Conservation (phyloP, 1,139 yeast species). For the Candida anutae region DNA sequence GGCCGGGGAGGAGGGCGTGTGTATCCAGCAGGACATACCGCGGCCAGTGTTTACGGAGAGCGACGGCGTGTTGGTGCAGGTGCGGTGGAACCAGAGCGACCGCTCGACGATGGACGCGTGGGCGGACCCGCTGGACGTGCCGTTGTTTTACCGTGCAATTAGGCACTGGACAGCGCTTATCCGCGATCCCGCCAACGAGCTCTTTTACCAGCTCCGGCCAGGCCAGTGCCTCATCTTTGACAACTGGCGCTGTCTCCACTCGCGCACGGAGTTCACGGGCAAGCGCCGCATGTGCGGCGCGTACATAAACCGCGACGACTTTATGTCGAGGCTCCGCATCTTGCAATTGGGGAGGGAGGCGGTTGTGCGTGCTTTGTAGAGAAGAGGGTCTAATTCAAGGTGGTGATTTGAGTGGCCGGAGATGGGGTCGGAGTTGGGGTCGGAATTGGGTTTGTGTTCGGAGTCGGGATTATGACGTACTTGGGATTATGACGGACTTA, state of each 20-base stretch:
- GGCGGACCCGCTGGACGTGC: slow-evolving; percentile 46
- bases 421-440: too few relatives aligned
- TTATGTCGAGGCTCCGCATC: slow-evolving; percentile 47
- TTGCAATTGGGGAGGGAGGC: slow-evolving; percentile 46
- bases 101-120: slow-evolving; percentile 59
- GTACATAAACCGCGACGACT: slow-evolving; percentile 64
- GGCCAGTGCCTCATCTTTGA: slow-evolving; percentile 68
- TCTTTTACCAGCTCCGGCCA: slow-evolving; percentile 52
- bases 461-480: too few relatives aligned
- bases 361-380: slow-evolving; percentile 32
- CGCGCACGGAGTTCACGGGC: slow-evolving; percentile 64
- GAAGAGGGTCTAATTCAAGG: too few relatives aligned
- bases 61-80: slow-evolving; percentile 51
- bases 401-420: too few relatives aligned
- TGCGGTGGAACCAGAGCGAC: slow-evolving; percentile 73
- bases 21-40: slow-evolving; percentile 56
- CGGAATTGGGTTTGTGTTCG: too few relatives aligned
- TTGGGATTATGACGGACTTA: too few relatives aligned
- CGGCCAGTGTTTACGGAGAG: slow-evolving; percentile 55
- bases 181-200: slow-evolving; percentile 44
- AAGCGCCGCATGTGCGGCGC: slow-evolving; percentile 74
- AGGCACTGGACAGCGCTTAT: slow-evolving; percentile 51
- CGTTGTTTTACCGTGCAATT: slow-evolving; percentile 53
- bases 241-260: slow-evolving; percentile 73
- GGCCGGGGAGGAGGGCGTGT: slow-evolving; percentile 65